Evolutionary conservation across 306 rosid species (phyloP), one percentile per base, ranked within the genome.

Genomic region (Carpinus viminea): DNA sequence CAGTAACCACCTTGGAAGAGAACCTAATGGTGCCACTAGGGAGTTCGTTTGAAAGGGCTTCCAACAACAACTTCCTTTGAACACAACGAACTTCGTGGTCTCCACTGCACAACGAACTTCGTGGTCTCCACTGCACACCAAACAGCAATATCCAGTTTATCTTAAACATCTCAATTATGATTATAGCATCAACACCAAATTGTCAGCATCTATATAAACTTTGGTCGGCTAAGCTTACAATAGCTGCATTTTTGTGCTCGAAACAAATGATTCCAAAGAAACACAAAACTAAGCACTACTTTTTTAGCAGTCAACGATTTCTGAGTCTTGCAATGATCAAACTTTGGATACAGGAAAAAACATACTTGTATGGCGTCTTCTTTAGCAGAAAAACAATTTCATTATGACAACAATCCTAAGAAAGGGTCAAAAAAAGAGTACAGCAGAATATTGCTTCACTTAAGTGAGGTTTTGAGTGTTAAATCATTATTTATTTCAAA

Each of bases 1-100:
- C 83, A 24, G 90, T 84, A 82, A 89, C 94, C 16, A 91, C 90
- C 79, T 86, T 94, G 69, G 98, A 92, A 28, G 86, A 77, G 90
- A 20, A 92, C 48, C 92, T 88, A 31, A 92, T 86, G 84, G 92
- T 88, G 17, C 86, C 94, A 48, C 79, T 83, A 15, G 96, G 96
- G 64, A 94, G 92, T 60, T 90, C 96, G 24, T 83, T 85, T 62
- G 87, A 85, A 47, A 94, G 90, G 31, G 84, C 77, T 85, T 92
- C 96, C 78, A 90, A 71, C 76, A 94, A 8, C 45, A 76, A 74
- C 3, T 78, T 73, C 70, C 98, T 86, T 68, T 43, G 77, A 50
- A 92, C 84, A 64, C 92, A 79, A 48, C 97, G 90, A 50, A 82
- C 13, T 81, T 91, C 98, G 36, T 54, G 56, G 7, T 48, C n/a